These are phyloP conservation scores for Jackrogersella multiformis DNA, from an alignment of 495 filamentous ascomycete species.

Conservation along the genomic window DNA sequence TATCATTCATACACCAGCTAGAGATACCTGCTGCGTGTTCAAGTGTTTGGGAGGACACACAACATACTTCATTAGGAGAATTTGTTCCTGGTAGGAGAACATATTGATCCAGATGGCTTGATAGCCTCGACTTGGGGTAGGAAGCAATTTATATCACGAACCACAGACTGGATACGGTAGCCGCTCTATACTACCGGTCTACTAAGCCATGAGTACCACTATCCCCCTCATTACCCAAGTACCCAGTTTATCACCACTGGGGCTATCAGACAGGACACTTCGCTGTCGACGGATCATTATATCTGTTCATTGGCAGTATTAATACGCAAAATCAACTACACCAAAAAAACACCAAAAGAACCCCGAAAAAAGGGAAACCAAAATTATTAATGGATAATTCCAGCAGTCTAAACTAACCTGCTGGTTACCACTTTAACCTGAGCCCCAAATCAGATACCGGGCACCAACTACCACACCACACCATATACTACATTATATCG, in stretches of 20 bases:
- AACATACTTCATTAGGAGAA: background rate
- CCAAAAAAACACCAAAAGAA: no score
- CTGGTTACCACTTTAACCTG: background rate
- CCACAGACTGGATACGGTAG: constrained; percentile 65
- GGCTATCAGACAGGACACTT: constrained; percentile 69
- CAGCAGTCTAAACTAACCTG: no score
- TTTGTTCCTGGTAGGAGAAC: background rate
- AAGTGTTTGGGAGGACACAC: constrained; percentile 2
- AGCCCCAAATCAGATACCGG: background rate
- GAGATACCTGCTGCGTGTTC: background rate
- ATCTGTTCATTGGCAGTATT: no score
- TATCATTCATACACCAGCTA: background rate
- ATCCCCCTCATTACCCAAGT: constrained; percentile 61
- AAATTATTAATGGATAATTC: no score
- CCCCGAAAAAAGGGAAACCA: no score
- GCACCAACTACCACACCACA: no score
- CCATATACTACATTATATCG: no score
- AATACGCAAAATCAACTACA: no score
- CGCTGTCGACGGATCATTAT: constrained; percentile 60
- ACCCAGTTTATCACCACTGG: constrained; percentile 68
- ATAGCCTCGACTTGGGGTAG: constrained; percentile 58
- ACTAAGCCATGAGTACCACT: constrained; percentile 56
- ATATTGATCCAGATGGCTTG: background rate
- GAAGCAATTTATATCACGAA: constrained; percentile 69
- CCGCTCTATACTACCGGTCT: constrained; percentile 46